Conservation (phyloP, 2,329 filamentous ascomycete genomes). For the Ascochyta clinopodiicola region DNA sequence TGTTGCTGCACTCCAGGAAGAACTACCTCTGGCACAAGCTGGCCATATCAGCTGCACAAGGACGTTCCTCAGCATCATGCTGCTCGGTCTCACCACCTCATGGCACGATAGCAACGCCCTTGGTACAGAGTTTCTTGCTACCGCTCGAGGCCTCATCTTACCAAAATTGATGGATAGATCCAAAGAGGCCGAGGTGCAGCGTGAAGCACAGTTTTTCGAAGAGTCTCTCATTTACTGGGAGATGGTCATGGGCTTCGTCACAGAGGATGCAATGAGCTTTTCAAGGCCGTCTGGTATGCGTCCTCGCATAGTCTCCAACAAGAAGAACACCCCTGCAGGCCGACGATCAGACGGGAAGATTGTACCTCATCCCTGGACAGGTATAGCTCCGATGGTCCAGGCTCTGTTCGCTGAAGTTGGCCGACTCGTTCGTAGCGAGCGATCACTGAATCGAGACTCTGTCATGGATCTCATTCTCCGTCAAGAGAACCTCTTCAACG, state of each 20-base stretch:
- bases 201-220: slow-evolving; percentile 59
- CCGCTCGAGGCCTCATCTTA: slow-evolving; percentile 51
- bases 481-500: slow-evolving; percentile 48
- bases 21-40: slow-evolving; percentile 54
- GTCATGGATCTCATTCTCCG: slow-evolving; percentile 38
- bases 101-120: slow-evolving; percentile 66
- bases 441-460: slow-evolving; percentile 37
- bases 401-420: slow-evolving; percentile 56
- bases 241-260: slow-evolving; percentile 64
- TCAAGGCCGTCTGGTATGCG: slow-evolving; percentile 36
- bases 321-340: slow-evolving; percentile 30
- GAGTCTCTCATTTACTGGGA: slow-evolving; percentile 66
- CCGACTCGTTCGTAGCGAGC: slow-evolving; percentile 50
- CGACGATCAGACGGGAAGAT: slow-evolving; percentile 43
- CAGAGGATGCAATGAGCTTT: slow-evolving; percentile 50
- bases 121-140: slow-evolving; percentile 61
- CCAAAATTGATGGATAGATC: slow-evolving; percentile 52
- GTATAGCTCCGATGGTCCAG: slow-evolving; percentile 53
- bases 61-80: slow-evolving; percentile 63
- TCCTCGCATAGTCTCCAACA: slow-evolving; percentile 27
- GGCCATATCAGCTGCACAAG: slow-evolving; percentile 54
- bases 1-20: slow-evolving; percentile 58
- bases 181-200: slow-evolving; percentile 40
- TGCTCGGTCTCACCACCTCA: slow-evolving; percentile 65
- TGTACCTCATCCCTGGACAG: slow-evolving; percentile 59